Conservation (phyloP, 176 grass and related monocot genomes). For the Carex littledalei region DNA sequence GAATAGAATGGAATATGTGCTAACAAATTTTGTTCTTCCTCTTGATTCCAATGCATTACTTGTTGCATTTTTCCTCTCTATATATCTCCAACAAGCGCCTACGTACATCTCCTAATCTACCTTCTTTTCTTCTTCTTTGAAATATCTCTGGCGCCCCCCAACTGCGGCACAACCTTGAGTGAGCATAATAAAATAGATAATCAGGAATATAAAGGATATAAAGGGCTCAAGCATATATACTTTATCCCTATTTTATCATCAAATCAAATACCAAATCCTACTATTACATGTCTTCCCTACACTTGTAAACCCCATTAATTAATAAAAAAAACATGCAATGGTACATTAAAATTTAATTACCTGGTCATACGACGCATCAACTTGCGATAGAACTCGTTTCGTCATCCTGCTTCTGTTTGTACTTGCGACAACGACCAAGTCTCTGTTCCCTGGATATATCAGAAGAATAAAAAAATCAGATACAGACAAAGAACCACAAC, state of each 20-base stretch:
- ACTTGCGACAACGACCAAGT: conserved; percentile 14
- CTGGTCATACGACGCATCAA: conserved; percentile 27
- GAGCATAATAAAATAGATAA: neutral
- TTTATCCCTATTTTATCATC: neutral
- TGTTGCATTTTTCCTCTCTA: neutral
- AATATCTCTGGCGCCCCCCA: neutral
- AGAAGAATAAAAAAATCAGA: neutral
- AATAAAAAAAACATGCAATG: neutral
- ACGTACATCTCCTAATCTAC: neutral
- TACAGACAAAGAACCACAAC: neutral
- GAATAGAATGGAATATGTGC: neutral
- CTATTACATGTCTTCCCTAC: too few relatives aligned
- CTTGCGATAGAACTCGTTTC: neutral
- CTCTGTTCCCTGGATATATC: neutral
- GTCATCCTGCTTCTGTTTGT: conserved; percentile 8
- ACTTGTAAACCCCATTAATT: neutral
- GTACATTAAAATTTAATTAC: neutral
- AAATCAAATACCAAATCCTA: neutral
- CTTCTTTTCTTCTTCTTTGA: conserved; percentile 23
- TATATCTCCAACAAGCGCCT: neutral
- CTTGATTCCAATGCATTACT: neutral
- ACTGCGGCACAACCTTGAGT: conserved; percentile 23
- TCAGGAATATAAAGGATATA: neutral
- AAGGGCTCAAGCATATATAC: neutral
- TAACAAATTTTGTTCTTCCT: neutral